Percentiles rank a stretch among this genome's conserved stretches.
phyloP scores from a whole-genome alignment of 2,329 filamentous ascomycete species.

The Penicillium crustosum region DNA sequence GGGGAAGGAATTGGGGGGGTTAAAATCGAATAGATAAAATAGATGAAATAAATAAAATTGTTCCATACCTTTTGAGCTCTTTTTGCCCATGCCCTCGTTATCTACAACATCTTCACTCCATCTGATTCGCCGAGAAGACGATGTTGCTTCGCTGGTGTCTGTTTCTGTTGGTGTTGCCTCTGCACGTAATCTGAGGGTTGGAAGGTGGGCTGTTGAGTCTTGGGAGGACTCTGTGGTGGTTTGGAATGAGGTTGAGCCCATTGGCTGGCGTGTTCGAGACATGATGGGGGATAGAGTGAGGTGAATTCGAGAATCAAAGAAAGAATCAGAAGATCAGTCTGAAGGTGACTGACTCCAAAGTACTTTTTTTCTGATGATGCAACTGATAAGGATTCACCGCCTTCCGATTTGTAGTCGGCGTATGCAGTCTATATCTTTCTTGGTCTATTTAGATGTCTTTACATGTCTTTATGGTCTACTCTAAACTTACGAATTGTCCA shows the following conservation, averaged over 20 bases:
- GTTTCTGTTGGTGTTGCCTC: conserved; percentile 19
- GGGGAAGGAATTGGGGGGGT: not conserved
- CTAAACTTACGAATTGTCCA: not conserved
- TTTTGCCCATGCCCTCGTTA: conserved; percentile 91
- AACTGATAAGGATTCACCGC: conserved; percentile 18
- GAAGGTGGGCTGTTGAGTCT: conserved; percentile 24
- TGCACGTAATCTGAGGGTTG: conserved; percentile 34
- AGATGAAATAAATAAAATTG: not conserved
- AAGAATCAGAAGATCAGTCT: not conserved
- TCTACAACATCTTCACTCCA: conserved; percentile 94
- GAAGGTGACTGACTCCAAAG: not conserved
- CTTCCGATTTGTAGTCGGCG: not conserved
- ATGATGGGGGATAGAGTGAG: conserved; percentile 16
- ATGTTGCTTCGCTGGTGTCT: conserved; percentile 13
- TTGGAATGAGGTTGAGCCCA: conserved; percentile 29
- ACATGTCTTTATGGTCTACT: too few species aligned
- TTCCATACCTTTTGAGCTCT: conserved; percentile 83
- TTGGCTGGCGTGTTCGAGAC: conserved; percentile 42
- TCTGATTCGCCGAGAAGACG: conserved; percentile 65
- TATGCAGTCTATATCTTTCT: not conserved
- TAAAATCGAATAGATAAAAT: not conserved
- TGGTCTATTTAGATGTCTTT: not conserved
- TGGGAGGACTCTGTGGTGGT: conserved; percentile 24
- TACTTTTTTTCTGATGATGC: conserved; percentile 13
- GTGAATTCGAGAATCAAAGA: not conserved